A percentile compares a stretch with the other conserved stretches of the same genome.
phyloP scores from a whole-genome alignment of 1,284 basidiomycete genomes.

The Chalciporus sp. region DNA sequence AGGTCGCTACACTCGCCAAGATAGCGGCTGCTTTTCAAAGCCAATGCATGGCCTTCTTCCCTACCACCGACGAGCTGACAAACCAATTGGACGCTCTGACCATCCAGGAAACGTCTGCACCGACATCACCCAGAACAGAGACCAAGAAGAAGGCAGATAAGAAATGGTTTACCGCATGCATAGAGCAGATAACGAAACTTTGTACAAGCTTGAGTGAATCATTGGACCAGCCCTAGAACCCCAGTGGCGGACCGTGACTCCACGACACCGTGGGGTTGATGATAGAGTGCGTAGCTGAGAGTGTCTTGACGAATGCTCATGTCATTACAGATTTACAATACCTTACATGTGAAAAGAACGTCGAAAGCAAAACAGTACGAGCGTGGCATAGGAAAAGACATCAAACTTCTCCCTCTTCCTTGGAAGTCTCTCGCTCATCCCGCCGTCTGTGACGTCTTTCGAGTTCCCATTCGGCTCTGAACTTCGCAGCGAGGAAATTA shows the following conservation, averaged over 20 bases:
- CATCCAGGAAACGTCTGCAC: conserved; percentile 24
- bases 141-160: conserved; percentile 32
- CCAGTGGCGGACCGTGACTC: background rate
- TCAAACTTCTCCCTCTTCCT: conserved; percentile 37
- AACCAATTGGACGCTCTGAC: conserved; percentile 38
- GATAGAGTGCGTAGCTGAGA: conserved; percentile 10
- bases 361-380: background rate
- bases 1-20: conserved; percentile 41
- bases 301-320: background rate
- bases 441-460: conserved; percentile 33
- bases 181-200: conserved; percentile 54
- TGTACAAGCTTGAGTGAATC: conserved; percentile 19
- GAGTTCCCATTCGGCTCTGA: conserved; percentile 49
- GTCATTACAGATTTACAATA: conserved; percentile 19
- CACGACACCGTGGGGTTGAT: background rate
- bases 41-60: conserved; percentile 31
- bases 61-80: conserved; percentile 30
- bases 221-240: background rate
- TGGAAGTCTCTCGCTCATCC: conserved; percentile 17
- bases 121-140: conserved; percentile 3
- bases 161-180: conserved; percentile 64
- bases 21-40: conserved; percentile 41
- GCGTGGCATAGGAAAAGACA: conserved; percentile 1
- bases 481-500: conserved; percentile 65
- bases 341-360: background rate